Percentiles rank a stretch among this genome's conserved stretches.
phyloP scores from a whole-genome alignment of 352 stramenopile species.

The Aphanomyces cochlioides region DNA sequence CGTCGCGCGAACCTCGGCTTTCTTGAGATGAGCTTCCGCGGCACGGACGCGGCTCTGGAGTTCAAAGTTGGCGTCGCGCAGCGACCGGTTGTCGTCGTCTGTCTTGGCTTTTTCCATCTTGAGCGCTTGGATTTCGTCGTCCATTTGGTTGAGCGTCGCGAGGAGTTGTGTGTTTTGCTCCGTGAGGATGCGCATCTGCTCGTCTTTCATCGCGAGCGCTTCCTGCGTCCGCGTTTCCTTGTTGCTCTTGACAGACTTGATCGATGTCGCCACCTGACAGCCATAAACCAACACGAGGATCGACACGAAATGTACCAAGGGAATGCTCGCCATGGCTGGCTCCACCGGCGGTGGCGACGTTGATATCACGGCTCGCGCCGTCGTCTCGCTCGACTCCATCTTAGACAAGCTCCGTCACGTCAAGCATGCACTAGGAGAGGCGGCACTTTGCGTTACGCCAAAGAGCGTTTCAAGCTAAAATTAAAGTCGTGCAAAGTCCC shows the following conservation, averaged over 20 bases:
- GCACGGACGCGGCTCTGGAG: constrained; percentile 85
- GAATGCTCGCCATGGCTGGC: no score
- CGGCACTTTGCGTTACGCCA: no score
- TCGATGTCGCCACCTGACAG: no score
- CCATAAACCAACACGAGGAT: no score
- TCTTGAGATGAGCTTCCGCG: constrained; percentile 82
- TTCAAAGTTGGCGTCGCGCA: constrained; percentile 92
- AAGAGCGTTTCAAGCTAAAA: no score
- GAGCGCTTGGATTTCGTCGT: constrained; percentile 65
- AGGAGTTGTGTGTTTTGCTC: constrained; percentile 90
- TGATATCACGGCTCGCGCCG: no score
- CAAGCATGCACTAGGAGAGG: no score
- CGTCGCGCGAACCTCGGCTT: constrained; percentile 29
- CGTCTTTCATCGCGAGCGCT: constrained; percentile 94
- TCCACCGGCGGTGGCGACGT: no score
- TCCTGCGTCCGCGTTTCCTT: constrained; percentile 87
- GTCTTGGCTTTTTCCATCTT: constrained; percentile 61
- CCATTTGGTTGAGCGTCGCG: constrained; percentile 80
- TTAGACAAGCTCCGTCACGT: no score
- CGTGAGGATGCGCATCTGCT: constrained; percentile 93
- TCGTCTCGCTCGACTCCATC: no score
- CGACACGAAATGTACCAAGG: no score
- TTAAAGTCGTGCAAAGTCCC: no score
- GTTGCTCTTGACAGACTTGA: constrained; percentile 45
- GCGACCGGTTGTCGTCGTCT: constrained; percentile 88